phyloP scores from a whole-genome alignment of 306 rosid species.

The Begonia loranthoides region DNA sequence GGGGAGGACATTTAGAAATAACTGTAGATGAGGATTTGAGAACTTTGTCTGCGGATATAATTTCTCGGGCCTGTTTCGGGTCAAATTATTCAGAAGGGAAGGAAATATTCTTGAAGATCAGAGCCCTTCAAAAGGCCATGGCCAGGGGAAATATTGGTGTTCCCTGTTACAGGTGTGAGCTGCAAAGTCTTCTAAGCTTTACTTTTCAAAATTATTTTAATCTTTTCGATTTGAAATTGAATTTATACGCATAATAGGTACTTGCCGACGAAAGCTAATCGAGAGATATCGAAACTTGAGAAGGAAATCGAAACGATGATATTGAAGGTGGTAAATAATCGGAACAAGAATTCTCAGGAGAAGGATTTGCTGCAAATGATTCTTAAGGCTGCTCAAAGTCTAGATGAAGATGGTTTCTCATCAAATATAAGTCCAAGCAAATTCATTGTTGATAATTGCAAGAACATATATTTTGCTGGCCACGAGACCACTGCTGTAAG shows the following conservation, averaged over 20 bases:
- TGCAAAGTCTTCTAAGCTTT: background rate
- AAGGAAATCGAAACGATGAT: slow-evolving; percentile 40
- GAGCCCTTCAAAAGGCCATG: slow-evolving; percentile 38
- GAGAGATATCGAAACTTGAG: slow-evolving; percentile 44
- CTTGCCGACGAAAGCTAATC: slow-evolving; percentile 42
- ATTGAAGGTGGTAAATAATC: slow-evolving; percentile 26
- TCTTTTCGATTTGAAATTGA: background rate
- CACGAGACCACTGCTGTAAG: slow-evolving; percentile 77
- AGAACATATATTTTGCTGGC: slow-evolving; percentile 90
- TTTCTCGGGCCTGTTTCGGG: slow-evolving; percentile 57
- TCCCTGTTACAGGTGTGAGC: slow-evolving; percentile 40
- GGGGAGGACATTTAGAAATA: slow-evolving; percentile 30
- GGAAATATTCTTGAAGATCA: slow-evolving; percentile 48
- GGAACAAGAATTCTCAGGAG: slow-evolving; percentile 12
- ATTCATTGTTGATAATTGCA: slow-evolving; percentile 85
- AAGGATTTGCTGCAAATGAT: slow-evolving; percentile 57
- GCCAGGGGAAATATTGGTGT: slow-evolving; percentile 28
- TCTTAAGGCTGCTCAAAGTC: slow-evolving; percentile 37
- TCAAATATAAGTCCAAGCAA: slow-evolving; percentile 12
- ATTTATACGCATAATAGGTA: slow-evolving; percentile 14
- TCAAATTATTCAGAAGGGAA: slow-evolving; percentile 48
- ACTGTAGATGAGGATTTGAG: slow-evolving; percentile 33
- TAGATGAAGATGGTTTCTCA: slow-evolving; percentile 5
- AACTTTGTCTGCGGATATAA: slow-evolving; percentile 49
- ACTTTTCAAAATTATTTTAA: background rate